Evolutionary conservation across 768 basidiomycete genomes (phyloP).

Genomic region (Tylopilus sp.): DNA sequence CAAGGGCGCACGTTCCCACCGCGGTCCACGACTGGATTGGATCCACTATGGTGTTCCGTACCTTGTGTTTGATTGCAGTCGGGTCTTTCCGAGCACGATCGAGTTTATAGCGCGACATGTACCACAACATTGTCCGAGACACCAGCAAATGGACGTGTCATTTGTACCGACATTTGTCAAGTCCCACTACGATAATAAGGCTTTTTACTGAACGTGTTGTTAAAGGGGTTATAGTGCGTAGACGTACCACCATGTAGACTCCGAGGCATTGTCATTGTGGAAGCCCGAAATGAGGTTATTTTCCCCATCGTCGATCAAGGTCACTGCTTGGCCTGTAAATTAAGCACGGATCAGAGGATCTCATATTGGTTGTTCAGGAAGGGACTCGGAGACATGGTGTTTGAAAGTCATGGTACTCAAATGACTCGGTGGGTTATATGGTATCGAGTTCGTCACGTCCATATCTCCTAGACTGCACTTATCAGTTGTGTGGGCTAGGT

Average conservation of each 20-base stretch:
- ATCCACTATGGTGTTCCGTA: neutral
- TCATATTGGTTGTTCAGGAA: neutral
- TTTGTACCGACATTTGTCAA: neutral
- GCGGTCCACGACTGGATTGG: neutral
- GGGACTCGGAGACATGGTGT: neutral
- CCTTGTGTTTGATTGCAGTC: neutral
- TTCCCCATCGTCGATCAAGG: neutral
- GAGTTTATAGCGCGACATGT: neutral
- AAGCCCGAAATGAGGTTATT: neutral
- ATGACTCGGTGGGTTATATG: too few relatives aligned
- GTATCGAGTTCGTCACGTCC: too few relatives aligned
- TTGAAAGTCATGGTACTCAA: neutral
- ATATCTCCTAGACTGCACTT: too few relatives aligned
- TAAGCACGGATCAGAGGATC: neutral
- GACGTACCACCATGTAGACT: neutral
- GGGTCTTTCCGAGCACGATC: neutral
- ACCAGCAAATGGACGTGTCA: neutral
- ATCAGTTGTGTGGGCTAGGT: neutral
- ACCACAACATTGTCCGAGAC: neutral
- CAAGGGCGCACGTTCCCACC: neutral
- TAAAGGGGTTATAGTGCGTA: neutral
- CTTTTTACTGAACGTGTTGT: neutral
- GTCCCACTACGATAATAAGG: neutral
- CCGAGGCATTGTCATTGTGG: neutral
- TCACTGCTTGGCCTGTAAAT: neutral